phyloP scores from a whole-genome alignment of 352 stramenopile species.

The Pythium utonaiense region DNA sequence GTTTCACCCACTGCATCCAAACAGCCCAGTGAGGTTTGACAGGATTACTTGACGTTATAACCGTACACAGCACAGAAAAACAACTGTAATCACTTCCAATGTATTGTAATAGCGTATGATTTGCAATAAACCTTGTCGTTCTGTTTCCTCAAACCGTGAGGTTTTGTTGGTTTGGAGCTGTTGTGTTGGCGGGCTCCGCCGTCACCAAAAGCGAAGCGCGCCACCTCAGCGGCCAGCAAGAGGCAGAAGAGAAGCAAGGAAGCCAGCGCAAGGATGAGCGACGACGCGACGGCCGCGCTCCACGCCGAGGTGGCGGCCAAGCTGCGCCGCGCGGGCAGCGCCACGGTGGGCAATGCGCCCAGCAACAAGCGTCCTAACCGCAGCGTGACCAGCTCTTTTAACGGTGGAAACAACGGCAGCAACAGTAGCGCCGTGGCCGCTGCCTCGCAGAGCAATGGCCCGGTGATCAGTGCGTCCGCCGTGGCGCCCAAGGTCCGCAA shows the following conservation, averaged over 20 bases:
- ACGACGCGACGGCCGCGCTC: conserved; percentile 12
- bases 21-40: background rate
- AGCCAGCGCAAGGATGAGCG: conserved; percentile 14
- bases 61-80: background rate
- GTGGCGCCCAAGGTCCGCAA: conserved; percentile 36
- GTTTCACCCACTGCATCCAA: background rate
- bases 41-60: background rate
- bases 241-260: background rate
- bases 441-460: background rate
- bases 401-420: background rate
- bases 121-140: conserved; percentile 3
- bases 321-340: conserved; percentile 22
- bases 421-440: background rate
- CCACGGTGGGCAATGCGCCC: conserved; percentile 4
- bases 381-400: background rate
- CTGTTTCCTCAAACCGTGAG: conserved; percentile 6
- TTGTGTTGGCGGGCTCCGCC: conserved; percentile 4
- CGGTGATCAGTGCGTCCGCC: background rate
- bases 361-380: conserved; percentile 23
- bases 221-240: conserved; percentile 14
- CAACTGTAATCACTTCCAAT: no score
- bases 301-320: conserved; percentile 27
- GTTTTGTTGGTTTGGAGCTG: conserved; percentile 7
- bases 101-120: background rate
- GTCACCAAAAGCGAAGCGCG: conserved; percentile 16